Evolutionary conservation across 1,139 yeast genomes (phyloP).

Genomic region (Yamadazyma triangularis): DNA sequence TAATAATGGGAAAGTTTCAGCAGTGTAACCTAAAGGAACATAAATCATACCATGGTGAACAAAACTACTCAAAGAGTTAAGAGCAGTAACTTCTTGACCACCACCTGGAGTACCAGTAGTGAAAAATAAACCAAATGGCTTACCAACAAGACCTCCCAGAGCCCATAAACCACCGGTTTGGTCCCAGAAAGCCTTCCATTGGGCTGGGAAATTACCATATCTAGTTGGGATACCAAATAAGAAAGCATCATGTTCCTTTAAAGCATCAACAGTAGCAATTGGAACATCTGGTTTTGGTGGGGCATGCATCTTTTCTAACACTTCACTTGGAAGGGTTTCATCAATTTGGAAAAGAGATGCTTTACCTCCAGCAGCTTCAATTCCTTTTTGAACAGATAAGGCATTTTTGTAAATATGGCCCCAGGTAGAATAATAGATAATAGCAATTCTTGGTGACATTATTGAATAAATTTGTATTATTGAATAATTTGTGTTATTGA

Average conservation of each 20-base stretch:
- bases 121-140: constrained; percentile 71
- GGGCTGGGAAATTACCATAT: constrained; percentile 78
- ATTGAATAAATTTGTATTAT: no score
- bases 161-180: constrained; percentile 84
- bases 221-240: constrained; percentile 82
- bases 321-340: constrained; percentile 69
- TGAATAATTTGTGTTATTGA: neutral
- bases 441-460: constrained; percentile 24
- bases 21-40: constrained; percentile 82
- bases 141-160: constrained; percentile 66
- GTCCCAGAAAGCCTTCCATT: constrained; percentile 80
- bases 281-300: constrained; percentile 69
- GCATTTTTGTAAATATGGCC: constrained; percentile 74
- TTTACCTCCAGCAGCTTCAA: constrained; percentile 67
- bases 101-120: constrained; percentile 84
- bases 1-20: constrained; percentile 52
- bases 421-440: constrained; percentile 77
- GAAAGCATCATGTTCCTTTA: constrained; percentile 67
- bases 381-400: constrained; percentile 64
- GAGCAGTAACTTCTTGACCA: constrained; percentile 71
- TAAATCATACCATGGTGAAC: constrained; percentile 77
- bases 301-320: constrained; percentile 54
- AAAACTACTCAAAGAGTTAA: constrained; percentile 61
- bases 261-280: constrained; percentile 57
- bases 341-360: constrained; percentile 76